These are phyloP conservation scores for Fusarium sp. DNA, from an alignment of 2,329 filamentous ascomycete species.

Conservation along the genomic window DNA sequence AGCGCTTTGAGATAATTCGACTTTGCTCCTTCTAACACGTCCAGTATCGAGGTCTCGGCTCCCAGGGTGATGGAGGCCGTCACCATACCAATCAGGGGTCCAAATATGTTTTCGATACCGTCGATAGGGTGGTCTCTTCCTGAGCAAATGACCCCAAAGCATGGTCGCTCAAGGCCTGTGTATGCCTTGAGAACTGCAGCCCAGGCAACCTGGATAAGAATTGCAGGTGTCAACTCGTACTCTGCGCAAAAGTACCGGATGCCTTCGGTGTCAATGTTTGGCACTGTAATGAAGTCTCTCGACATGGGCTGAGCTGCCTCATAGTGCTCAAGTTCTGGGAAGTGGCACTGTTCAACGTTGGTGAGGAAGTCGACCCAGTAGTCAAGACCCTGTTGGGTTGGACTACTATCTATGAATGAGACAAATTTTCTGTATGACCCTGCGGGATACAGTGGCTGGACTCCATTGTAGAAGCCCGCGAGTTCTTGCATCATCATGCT, in stretches of 20 bases:
- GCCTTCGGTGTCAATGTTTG: slow-evolving; percentile 8
- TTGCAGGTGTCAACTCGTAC: slow-evolving; percentile 59
- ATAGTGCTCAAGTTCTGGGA: background rate
- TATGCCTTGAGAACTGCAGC: slow-evolving; percentile 61
- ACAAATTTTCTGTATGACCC: slow-evolving; percentile 7
- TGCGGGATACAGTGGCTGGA: background rate
- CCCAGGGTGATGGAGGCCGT: slow-evolving; percentile 57
- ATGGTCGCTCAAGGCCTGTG: slow-evolving; percentile 59
- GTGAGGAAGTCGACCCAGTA: background rate
- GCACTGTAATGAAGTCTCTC: slow-evolving; percentile 11
- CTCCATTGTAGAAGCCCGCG: slow-evolving; percentile 38
- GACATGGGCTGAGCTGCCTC: background rate
- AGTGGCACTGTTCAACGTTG: slow-evolving; percentile 20
- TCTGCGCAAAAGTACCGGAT: slow-evolving; percentile 51
- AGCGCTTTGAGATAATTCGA: slow-evolving; percentile 58
- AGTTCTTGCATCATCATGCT: slow-evolving; percentile 47
- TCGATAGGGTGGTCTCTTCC: slow-evolving; percentile 63
- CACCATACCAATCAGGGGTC: slow-evolving; percentile 66
- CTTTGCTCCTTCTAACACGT: slow-evolving; percentile 57
- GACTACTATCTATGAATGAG: background rate
- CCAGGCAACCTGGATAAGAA: slow-evolving; percentile 64
- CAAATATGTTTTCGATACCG: slow-evolving; percentile 60
- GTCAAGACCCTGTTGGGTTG: background rate
- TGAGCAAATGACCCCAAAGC: slow-evolving; percentile 65
- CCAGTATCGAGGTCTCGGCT: slow-evolving; percentile 48